Percentiles rank a stretch among this genome's conserved stretches.
Evolutionary conservation across 208 protist genomes (phyloP).

Genomic region (Blastocrithidia nonstop): DNA sequence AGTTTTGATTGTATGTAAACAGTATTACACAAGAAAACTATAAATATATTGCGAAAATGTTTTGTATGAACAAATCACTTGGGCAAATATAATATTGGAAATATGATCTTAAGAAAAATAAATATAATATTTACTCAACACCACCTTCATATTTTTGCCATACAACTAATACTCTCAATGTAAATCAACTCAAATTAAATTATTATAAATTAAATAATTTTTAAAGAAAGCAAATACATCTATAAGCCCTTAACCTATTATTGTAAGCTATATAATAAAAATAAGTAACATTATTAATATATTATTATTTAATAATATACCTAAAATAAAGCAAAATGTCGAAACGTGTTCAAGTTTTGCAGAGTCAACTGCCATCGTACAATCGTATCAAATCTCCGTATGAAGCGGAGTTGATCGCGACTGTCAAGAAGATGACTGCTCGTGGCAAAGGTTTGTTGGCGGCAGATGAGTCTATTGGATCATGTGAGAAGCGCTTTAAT

Average conservation of each 20-base stretch:
- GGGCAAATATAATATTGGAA: no score
- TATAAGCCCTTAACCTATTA: not conserved
- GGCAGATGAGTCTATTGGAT: slow-evolving; percentile 91
- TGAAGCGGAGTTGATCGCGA: slow-evolving; percentile 51
- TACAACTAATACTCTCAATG: no score
- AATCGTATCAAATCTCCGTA: slow-evolving; percentile 69
- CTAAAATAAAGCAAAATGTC: slow-evolving; percentile 21
- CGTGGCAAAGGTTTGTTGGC: slow-evolving; percentile 94
- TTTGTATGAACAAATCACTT: no score
- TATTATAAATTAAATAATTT: not conserved
- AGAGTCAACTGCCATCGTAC: slow-evolving; percentile 70
- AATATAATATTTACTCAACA: no score
- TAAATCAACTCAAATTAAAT: slow-evolving; percentile 4
- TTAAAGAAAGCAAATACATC: not conserved
- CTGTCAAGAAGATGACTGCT: slow-evolving; percentile 44
- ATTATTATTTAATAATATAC: not conserved
- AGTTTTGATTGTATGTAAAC: no score
- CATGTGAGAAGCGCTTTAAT: slow-evolving; percentile 91
- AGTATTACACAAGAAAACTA: no score
- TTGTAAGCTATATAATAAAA: no score
- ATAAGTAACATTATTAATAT: not conserved
- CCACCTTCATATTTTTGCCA: no score
- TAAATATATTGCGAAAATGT: no score
- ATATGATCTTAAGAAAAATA: no score
- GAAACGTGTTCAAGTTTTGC: slow-evolving; percentile 47